Evolutionary conservation across 2,329 filamentous ascomycete species (phyloP).

Genomic region (Neofusicoccum sp.): DNA sequence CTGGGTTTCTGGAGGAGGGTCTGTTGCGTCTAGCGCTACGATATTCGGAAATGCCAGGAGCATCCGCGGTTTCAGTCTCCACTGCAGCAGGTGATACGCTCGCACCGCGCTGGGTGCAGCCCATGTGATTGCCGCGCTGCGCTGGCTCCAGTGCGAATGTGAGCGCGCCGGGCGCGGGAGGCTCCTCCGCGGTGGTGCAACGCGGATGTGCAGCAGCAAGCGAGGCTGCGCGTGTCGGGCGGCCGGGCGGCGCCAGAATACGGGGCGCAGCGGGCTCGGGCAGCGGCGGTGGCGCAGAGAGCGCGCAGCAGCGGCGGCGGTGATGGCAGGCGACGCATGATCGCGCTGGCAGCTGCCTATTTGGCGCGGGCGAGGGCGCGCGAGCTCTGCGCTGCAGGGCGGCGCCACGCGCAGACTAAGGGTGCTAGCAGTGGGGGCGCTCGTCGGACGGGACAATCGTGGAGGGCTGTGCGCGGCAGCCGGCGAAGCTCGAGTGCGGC

Average conservation of each 20-base stretch:
- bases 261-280: not conserved
- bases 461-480: constrained; percentile 12
- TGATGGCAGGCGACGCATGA: not conserved
- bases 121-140: constrained; percentile 6
- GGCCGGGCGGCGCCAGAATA: not conserved
- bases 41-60: constrained; percentile 13
- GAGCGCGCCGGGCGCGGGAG: not conserved
- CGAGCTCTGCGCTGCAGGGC: not conserved
- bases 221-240: not conserved
- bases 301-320: not conserved
- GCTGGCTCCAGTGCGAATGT: not conserved
- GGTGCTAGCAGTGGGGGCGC: constrained; percentile 8
- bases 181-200: not conserved
- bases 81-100: constrained; percentile 1
- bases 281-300: constrained; percentile 3
- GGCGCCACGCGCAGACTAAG: constrained; percentile 14
- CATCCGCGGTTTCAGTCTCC: constrained; percentile 9
- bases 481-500: constrained; percentile 9
- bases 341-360: not conserved
- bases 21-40: constrained; percentile 11
- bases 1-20: not conserved
- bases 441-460: constrained; percentile 13
- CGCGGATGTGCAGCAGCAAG: constrained; percentile 9
- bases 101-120: not conserved
- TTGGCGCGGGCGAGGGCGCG: not conserved